Percentiles rank a stretch among this genome's conserved stretches.
These are phyloP conservation scores for Thielaviopsis punctulata DNA, from an alignment of 2,329 filamentous ascomycete species.

Conservation along the genomic window DNA sequence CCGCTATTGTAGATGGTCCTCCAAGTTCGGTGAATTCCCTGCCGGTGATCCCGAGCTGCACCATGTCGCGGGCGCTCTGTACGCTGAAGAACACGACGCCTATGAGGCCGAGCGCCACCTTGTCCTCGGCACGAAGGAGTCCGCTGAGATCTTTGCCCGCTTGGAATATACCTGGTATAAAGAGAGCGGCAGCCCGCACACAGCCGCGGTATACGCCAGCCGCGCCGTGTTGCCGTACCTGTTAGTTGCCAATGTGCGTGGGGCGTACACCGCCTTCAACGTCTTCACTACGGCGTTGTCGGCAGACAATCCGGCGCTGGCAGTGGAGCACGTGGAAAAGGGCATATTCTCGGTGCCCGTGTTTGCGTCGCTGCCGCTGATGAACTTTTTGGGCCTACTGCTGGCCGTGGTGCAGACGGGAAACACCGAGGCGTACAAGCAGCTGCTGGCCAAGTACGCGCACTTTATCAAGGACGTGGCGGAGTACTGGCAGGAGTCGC, in stretches of 20 bases:
- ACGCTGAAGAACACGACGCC: constrained; percentile 80
- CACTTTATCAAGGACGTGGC: constrained; percentile 59
- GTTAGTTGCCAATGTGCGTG: constrained; percentile 74
- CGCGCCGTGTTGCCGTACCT: constrained; percentile 84
- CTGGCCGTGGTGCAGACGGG: constrained; percentile 71
- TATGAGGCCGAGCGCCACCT: constrained; percentile 91
- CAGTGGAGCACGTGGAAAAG: constrained; percentile 65
- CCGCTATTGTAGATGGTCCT: constrained; percentile 47
- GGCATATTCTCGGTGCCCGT: constrained; percentile 57
- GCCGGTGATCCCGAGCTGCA: constrained; percentile 89
- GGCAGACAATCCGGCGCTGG: constrained; percentile 33
- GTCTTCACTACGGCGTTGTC: constrained; percentile 32
- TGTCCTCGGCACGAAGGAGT: constrained; percentile 75
- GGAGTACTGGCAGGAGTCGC: constrained; percentile 55
- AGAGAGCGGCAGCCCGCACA: constrained; percentile 63
- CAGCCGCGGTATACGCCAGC: constrained; percentile 69
- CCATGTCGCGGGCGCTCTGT: constrained; percentile 74
- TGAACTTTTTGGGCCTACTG: constrained; percentile 84
- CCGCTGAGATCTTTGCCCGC: constrained; percentile 58
- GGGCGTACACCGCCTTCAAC: constrained; percentile 67
- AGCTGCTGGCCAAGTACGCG: constrained; percentile 68
- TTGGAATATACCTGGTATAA: constrained; percentile 92
- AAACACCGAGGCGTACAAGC: constrained; percentile 59
- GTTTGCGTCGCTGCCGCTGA: constrained; percentile 78
- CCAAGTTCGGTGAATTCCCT: constrained; percentile 69